Conservation (phyloP, 371 early-diverging fungal genomes). For the Saksenaea oblongispora region DNA sequence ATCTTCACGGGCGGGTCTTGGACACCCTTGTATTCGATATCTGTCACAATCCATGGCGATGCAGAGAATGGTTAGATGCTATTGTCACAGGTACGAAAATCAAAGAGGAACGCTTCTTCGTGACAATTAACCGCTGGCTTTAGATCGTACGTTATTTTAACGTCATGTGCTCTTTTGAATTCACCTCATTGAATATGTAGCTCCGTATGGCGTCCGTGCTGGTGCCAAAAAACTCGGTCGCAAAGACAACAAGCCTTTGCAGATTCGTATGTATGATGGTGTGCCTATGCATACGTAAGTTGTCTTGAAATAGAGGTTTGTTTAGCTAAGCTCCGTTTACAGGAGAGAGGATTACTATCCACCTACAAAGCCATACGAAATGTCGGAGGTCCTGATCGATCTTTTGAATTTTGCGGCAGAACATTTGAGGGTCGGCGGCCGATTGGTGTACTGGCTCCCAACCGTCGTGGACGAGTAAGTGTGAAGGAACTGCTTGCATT, state of each 20-base stretch:
- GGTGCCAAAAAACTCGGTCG: constrained; percentile 93
- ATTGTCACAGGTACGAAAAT: constrained; percentile 65
- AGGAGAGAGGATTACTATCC: constrained; percentile 80
- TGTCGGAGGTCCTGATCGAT: constrained; percentile 87
- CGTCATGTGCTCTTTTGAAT: not conserved
- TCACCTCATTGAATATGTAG: constrained; percentile 28
- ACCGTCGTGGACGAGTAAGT: constrained; percentile 82
- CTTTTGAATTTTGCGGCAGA: constrained; percentile 83
- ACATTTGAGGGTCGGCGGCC: constrained; percentile 80
- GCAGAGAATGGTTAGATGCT: constrained; percentile 74
- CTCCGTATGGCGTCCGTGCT: constrained; percentile 98
- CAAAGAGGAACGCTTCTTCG: not conserved
- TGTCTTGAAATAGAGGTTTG: not conserved
- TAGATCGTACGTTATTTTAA: constrained; percentile 23
- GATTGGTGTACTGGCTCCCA: constrained; percentile 96
- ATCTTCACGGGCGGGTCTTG: constrained; percentile 68
- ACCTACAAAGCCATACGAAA: constrained; percentile 90
- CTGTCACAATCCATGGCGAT: constrained; percentile 87
- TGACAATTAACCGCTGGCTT: not conserved
- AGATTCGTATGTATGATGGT: constrained; percentile 63
- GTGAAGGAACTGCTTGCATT: not conserved
- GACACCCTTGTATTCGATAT: constrained; percentile 89
- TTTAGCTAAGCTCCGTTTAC: not conserved
- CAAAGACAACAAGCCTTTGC: constrained; percentile 58
- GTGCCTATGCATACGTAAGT: constrained; percentile 58